Percentiles rank a stretch among this genome's conserved stretches.
These are phyloP conservation scores for Aspergillus funiculosus DNA, from an alignment of 495 filamentous ascomycete species.

Conservation along the genomic window DNA sequence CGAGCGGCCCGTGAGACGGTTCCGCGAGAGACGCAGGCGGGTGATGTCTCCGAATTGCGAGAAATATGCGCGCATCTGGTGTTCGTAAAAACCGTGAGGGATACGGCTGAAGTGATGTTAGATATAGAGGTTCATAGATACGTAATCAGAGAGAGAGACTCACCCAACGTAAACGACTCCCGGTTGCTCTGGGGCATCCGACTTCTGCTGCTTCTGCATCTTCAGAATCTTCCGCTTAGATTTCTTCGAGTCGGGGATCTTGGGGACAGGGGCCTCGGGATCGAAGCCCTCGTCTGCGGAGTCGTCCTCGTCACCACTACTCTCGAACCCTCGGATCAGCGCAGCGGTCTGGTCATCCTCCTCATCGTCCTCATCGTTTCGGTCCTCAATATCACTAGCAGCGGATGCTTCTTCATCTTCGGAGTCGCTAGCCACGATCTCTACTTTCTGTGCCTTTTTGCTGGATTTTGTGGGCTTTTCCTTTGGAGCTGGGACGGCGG, in stretches of 20 bases:
- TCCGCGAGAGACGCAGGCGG: constrained; percentile 80
- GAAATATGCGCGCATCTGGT: constrained; percentile 91
- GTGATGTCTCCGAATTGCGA: constrained; percentile 86
- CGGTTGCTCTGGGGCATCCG: constrained; percentile 45
- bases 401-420: constrained; percentile 26
- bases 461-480: constrained; percentile 27
- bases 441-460: constrained; percentile 28
- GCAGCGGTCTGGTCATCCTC: constrained; percentile 64
- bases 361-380: constrained; percentile 43
- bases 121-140: background rate
- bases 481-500: constrained; percentile 31
- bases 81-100: constrained; percentile 93
- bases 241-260: constrained; percentile 57
- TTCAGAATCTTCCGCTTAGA: constrained; percentile 54
- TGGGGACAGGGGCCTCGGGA: constrained; percentile 51
- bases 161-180: constrained; percentile 81
- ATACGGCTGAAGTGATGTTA: constrained; percentile 50
- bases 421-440: constrained; percentile 27
- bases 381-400: constrained; percentile 33
- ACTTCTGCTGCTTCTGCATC: constrained; percentile 36
- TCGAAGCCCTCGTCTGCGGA: constrained; percentile 50
- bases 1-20: constrained; percentile 76
- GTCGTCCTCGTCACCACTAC: constrained; percentile 60
- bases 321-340: constrained; percentile 74
- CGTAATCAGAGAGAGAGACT: constrained; percentile 14